Evolutionary conservation across 2,329 filamentous ascomycete species (phyloP).

Genomic region (Epichloe sp.): DNA sequence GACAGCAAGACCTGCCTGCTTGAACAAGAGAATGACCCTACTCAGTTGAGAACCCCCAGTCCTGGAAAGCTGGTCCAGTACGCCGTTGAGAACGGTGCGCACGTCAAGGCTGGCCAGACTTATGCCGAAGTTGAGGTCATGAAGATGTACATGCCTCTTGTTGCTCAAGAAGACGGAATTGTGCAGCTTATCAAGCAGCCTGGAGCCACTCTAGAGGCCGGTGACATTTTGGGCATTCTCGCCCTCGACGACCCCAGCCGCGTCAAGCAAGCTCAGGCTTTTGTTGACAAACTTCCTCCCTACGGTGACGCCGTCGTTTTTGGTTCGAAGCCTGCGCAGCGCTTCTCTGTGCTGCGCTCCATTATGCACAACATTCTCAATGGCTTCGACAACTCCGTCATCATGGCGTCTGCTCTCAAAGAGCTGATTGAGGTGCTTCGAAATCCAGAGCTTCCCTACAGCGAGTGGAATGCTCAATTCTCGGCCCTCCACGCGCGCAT

Average conservation of each 20-base stretch:
- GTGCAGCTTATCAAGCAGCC: conserved; percentile 99
- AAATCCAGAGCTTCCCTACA: conserved; percentile 81
- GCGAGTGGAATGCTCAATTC: conserved; percentile 92
- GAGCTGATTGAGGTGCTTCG: conserved; percentile 84
- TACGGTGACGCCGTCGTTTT: conserved; percentile 77
- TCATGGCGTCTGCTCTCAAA: conserved; percentile 78
- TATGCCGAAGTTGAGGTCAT: conserved; percentile 99
- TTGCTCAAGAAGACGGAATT: conserved; percentile 87
- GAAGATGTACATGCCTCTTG: conserved; percentile 99
- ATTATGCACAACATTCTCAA: conserved; percentile 78
- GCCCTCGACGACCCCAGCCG: conserved; percentile 89
- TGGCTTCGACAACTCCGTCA: conserved; percentile 94
- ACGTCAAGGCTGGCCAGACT: conserved; percentile 81
- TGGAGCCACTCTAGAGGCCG: conserved; percentile 91
- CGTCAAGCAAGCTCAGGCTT: conserved; percentile 92
- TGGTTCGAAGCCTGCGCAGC: conserved; percentile 83
- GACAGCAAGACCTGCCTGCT: conserved; percentile 97
- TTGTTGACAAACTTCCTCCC: conserved; percentile 78
- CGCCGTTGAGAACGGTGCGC: conserved; percentile 86
- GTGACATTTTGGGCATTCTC: conserved; percentile 95
- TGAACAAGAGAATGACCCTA: conserved; percentile 98
- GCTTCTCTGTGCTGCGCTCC: conserved; percentile 62
- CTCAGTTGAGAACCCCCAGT: conserved; percentile 85
- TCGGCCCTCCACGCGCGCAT: conserved; percentile 95
- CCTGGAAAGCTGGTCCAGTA: conserved; percentile 98